Base-by-base conservation (phyloP, 331 rosid genomes). In the Acacia pycnantha region DNA sequence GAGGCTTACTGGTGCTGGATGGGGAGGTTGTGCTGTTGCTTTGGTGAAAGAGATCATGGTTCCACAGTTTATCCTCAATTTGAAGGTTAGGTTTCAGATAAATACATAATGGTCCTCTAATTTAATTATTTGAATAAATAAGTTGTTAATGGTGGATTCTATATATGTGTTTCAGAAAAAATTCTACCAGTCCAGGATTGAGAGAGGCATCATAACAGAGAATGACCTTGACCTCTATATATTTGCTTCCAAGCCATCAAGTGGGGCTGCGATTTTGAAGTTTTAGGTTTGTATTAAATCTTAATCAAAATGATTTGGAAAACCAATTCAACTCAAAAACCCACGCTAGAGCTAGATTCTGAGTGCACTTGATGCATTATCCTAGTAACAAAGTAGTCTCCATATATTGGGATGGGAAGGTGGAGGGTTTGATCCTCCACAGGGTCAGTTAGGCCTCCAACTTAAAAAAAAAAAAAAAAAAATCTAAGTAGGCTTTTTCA, bases 181-280 rank as follows among this genome's bases (percentile, higher is more conserved):
- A 6, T 96, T 85, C 82, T 96, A 89, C 84, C 91, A 89, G 68
- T 61, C 87, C 1, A 94, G 97, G 81, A 94, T 96, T 51, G 97
- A 90, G 29, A 86, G 70, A 72, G 97, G 94, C 62, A 70, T 88
- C 77, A 87, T 96, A 67, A 48, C 77, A 79, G 90, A 89, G 64
- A 86, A 87, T 24, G 98, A 96, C 31, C 90, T 93, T 18, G 99
- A 90, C 44, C 94, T 89, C 61, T 92, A 90, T 78, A 86, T 95
- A n/a, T 95, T 95, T 78, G 98, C 99, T 79, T 95, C 99, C 83
- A 95, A 93, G 91, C 99, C 99, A 5, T 92, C 99, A 29, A 92
- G 99, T 83, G 99, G 99, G 35, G 93, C 99, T 84, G 99, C 99
- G 54, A 88, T 95, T 81, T 86, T 95, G 81, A 91, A 91, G 88